Evolutionary conservation across 371 early-diverging fungal genomes (phyloP), one percentile per base, ranked within the genome.

Genomic region (Syncephalis fuscata): DNA sequence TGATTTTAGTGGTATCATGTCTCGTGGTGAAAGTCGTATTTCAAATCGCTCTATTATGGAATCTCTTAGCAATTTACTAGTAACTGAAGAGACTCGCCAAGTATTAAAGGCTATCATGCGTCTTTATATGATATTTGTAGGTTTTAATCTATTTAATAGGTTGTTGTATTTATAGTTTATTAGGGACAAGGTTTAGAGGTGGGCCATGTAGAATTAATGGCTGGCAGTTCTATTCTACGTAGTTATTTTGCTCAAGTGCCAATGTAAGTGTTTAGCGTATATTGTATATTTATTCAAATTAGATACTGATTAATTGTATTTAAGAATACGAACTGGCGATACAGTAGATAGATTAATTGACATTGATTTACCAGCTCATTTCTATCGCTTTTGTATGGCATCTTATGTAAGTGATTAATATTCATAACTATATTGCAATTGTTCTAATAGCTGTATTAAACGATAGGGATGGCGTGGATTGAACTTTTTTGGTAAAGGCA

Each of bases 181-280:
- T 51, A 66, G 73, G 73, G 76, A 9, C 85, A 87, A 63, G 88
- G 88, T n/a, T 76, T 86, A 43, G 88, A 82, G 52, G 56, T 83
- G 52, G 71, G 78, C 1, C 68, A 79, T 45, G 56, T 79, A n/a
- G 82, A 85, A 53, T 67, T 87, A n/a, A 48, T 85, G 32, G 70
- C 73, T 0, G 85, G 80, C 0, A 70, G 84, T 24, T 59, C 78
- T 3, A 68, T 82, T 3, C 48, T 82, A 9, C 78, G 78, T 48
- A 68, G 71, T 39, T 82, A 65, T 45, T 75, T 76, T 48, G 54
- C 51, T 2, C 63, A 73, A 17, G 53, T 68, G 19, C 60, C 72
- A 9, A 64, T 68, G 64, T 73, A 65, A 55, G 48, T 52, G 16
- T 47, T 54, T 38, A 23, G 10, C 11, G 15, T n/a, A 26, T 27